A percentile compares a stretch with the other conserved stretches of the same genome.
phyloP scores from a whole-genome alignment of 257 asterid genomes.

The Ilex asprella region DNA sequence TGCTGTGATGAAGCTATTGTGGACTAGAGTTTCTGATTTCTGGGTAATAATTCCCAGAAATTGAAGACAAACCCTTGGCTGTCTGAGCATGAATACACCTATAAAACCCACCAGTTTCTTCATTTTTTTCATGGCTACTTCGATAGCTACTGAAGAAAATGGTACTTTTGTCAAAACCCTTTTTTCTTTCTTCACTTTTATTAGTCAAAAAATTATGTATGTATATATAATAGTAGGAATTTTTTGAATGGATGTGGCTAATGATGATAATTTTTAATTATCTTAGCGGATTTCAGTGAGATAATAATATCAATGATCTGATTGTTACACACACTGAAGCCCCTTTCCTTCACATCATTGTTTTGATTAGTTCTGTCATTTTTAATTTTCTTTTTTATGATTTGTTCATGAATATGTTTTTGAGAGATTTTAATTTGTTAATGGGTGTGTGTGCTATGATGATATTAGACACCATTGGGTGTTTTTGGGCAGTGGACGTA shows the following conservation, averaged over 20 bases:
- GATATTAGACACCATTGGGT: conserved; percentile 30
- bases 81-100: conserved; percentile 45
- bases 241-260: conserved; percentile 20
- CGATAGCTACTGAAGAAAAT: no score
- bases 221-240: neutral
- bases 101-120: no score
- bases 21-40: conserved; percentile 43
- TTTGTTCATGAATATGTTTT: neutral
- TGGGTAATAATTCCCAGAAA: conserved; percentile 14
- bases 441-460: conserved; percentile 29
- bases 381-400: no score
- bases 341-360: neutral
- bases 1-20: conserved; percentile 26
- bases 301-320: conserved; percentile 62
- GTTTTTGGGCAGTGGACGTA: conserved; percentile 38
- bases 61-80: conserved; percentile 50
- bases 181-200: no score
- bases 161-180: neutral
- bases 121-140: no score
- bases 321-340: conserved; percentile 98
- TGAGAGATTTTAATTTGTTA: no score
- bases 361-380: neutral
- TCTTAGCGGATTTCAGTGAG: conserved; percentile 99
- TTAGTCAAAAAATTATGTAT: no score
- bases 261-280: conserved; percentile 47